Percentiles rank a stretch among this genome's conserved stretches.
These are phyloP conservation scores for Luzula sylvatica DNA, from an alignment of 176 grass and related monocot species.

Conservation along the genomic window DNA sequence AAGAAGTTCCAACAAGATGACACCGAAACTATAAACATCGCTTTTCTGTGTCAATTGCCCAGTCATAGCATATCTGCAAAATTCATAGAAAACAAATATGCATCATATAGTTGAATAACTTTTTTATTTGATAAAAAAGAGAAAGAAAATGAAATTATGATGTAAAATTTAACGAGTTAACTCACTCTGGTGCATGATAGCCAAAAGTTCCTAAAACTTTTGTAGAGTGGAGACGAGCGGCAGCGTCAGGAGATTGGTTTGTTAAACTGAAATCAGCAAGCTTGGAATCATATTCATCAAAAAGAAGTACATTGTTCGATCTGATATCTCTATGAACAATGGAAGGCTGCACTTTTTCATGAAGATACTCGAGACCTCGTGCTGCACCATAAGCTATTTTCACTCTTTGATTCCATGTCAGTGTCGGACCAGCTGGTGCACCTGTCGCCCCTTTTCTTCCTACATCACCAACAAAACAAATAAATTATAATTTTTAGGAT, in stretches of 20 bases:
- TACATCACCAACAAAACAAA: not conserved
- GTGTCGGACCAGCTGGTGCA: slow-evolving; percentile 47
- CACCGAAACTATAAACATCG: slow-evolving; percentile 71
- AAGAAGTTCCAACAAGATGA: slow-evolving; percentile 66
- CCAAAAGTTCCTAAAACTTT: slow-evolving; percentile 75
- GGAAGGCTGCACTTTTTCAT: slow-evolving; percentile 70
- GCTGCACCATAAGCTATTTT: slow-evolving; percentile 70
- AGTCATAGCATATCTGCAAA: slow-evolving; percentile 69
- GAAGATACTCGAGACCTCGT: slow-evolving; percentile 73
- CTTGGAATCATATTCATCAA: slow-evolving; percentile 58
- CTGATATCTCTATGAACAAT: slow-evolving; percentile 80
- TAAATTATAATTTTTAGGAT: not conserved
- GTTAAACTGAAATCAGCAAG: slow-evolving; percentile 71
- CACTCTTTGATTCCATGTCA: slow-evolving; percentile 62
- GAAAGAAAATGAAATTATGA: not conserved
- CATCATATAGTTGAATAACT: not conserved
- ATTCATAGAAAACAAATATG: not conserved
- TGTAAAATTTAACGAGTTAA: not conserved
- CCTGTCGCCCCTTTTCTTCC: slow-evolving; percentile 81
- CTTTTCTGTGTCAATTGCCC: slow-evolving; percentile 84
- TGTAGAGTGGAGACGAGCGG: slow-evolving; percentile 60
- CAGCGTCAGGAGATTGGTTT: slow-evolving; percentile 63
- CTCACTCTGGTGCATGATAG: slow-evolving; percentile 83
- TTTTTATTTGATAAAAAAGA: not conserved
- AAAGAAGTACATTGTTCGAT: slow-evolving; percentile 72